Evolutionary conservation across 1,284 basidiomycete genomes (phyloP).

Genomic region (Cryptococcus jaspeensis): DNA sequence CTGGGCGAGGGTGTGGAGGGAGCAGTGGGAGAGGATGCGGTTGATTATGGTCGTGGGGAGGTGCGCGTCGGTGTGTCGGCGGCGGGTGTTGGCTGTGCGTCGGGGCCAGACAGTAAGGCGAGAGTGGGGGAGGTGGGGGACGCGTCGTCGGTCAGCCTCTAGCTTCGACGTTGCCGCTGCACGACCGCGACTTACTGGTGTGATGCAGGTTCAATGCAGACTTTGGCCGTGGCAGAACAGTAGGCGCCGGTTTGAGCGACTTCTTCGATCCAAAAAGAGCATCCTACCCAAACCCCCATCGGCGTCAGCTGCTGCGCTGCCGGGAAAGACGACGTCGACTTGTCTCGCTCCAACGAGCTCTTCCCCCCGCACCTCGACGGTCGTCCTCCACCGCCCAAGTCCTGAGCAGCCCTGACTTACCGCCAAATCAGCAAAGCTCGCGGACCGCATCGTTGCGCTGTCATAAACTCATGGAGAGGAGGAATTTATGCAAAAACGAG

Average conservation of each 20-base stretch:
- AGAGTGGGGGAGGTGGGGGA: background rate
- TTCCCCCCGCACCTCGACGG: too few species aligned
- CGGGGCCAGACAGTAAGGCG: background rate
- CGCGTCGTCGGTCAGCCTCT: background rate
- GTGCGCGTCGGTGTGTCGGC: slow-evolving; percentile 4
- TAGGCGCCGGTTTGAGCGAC: background rate
- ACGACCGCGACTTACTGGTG: background rate
- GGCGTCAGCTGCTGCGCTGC: background rate
- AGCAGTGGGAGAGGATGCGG: slow-evolving; percentile 12
- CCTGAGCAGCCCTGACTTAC: slow-evolving; percentile 5
- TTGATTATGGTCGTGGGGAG: slow-evolving; percentile 8
- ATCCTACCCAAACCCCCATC: background rate
- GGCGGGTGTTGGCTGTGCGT: slow-evolving; percentile 9
- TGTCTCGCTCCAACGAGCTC: background rate
- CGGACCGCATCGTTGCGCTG: slow-evolving; percentile 6
- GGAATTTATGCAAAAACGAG: background rate
- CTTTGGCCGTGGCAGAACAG: background rate
- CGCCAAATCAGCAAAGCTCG: slow-evolving; percentile 12
- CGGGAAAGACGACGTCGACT: too few species aligned
- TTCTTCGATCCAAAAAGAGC: background rate
- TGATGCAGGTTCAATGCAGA: slow-evolving; percentile 8
- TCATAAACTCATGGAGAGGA: background rate
- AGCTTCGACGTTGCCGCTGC: background rate
- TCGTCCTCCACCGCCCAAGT: slow-evolving; percentile 4
- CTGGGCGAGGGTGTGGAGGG: background rate